Percentiles rank a stretch among this genome's conserved stretches.
Evolutionary conservation across 495 filamentous ascomycete species (phyloP).

Genomic region (Penicillium samsonianum): DNA sequence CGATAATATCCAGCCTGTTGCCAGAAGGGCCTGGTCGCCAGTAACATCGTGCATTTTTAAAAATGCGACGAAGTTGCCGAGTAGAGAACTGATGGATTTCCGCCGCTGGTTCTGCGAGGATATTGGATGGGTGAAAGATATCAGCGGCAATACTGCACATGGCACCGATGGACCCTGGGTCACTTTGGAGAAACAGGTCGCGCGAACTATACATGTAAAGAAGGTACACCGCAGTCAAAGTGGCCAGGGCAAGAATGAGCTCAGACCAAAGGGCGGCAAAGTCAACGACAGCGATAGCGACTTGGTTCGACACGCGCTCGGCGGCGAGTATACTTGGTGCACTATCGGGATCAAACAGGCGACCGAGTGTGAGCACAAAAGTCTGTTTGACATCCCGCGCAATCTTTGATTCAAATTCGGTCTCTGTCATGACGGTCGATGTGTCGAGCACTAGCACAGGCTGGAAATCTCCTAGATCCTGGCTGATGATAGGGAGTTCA

Average conservation of each 20-base stretch:
- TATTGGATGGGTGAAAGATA: slow-evolving; percentile 35
- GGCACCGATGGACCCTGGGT: slow-evolving; percentile 44
- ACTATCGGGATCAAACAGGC: slow-evolving; percentile 39
- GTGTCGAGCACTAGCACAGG: slow-evolving; percentile 38
- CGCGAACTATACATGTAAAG: slow-evolving; percentile 36
- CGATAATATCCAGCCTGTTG: slow-evolving; percentile 38
- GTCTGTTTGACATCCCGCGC: slow-evolving; percentile 36
- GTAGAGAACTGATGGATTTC: slow-evolving; percentile 46
- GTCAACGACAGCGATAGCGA: slow-evolving; percentile 37
- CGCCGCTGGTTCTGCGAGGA: slow-evolving; percentile 31
- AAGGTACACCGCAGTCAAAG: slow-evolving; percentile 30
- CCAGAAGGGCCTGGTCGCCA: slow-evolving; percentile 38
- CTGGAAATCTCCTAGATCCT: slow-evolving; percentile 38
- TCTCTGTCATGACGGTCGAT: slow-evolving; percentile 34
- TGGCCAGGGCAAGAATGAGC: slow-evolving; percentile 31
- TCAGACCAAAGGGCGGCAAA: slow-evolving; percentile 39
- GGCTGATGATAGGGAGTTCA: slow-evolving; percentile 41
- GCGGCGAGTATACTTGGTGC: slow-evolving; percentile 29
- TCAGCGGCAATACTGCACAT: slow-evolving; percentile 47
- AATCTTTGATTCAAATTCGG: slow-evolving; percentile 36
- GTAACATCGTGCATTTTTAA: slow-evolving; percentile 35
- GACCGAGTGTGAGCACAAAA: slow-evolving; percentile 39
- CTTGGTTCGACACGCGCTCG: slow-evolving; percentile 27
- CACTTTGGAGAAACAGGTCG: slow-evolving; percentile 39
- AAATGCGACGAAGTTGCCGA: slow-evolving; percentile 37